Percentiles rank a stretch among this genome's conserved stretches.
Conservation (phyloP, 2,329 filamentous ascomycete genomes). For the Coniochaeta pulveracea region DNA sequence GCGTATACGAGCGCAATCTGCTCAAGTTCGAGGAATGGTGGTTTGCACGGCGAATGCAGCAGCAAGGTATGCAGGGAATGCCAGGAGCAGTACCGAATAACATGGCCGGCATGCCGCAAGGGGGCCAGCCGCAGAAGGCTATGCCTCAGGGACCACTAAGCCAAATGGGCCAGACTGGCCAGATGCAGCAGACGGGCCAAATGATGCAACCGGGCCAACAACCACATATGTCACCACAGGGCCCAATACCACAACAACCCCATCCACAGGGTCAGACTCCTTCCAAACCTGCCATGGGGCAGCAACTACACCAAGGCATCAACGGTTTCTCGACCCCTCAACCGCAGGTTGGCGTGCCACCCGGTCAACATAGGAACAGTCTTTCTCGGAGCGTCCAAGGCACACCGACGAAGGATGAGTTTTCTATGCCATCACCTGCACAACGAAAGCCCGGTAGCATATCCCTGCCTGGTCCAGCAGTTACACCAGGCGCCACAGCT, state of each 20-base stretch:
- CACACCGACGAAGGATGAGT: slow-evolving; percentile 26
- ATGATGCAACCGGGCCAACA: slow-evolving; percentile 28
- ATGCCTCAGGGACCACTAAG: slow-evolving; percentile 19
- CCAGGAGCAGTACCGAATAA: slow-evolving; percentile 14
- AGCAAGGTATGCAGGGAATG: slow-evolving; percentile 14
- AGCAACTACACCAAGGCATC: slow-evolving; percentile 30
- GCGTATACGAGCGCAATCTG: slow-evolving; percentile 66
- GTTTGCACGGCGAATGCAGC: slow-evolving; percentile 36
- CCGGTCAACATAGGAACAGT: slow-evolving; percentile 36
- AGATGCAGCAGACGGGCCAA: slow-evolving; percentile 27
- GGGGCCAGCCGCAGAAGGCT: slow-evolving; percentile 30
- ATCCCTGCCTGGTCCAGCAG: slow-evolving; percentile 23
- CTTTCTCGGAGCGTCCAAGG: slow-evolving; percentile 40
- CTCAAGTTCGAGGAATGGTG: slow-evolving; percentile 65
- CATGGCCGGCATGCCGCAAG: slow-evolving; percentile 15
- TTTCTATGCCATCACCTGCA: slow-evolving; percentile 31
- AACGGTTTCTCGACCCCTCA: slow-evolving; percentile 39
- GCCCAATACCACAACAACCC: slow-evolving; percentile 13
- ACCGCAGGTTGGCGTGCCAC: slow-evolving; percentile 27
- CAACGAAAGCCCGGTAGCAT: slow-evolving; percentile 29
- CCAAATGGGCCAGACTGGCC: too few relatives aligned
- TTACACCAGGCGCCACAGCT: slow-evolving; percentile 16
- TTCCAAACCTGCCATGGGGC: slow-evolving; percentile 29
- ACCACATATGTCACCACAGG: slow-evolving; percentile 29
- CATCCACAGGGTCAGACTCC: slow-evolving; percentile 25